Base-by-base conservation (phyloP, 495 filamentous ascomycete genomes). In the Xylaria grammica region DNA sequence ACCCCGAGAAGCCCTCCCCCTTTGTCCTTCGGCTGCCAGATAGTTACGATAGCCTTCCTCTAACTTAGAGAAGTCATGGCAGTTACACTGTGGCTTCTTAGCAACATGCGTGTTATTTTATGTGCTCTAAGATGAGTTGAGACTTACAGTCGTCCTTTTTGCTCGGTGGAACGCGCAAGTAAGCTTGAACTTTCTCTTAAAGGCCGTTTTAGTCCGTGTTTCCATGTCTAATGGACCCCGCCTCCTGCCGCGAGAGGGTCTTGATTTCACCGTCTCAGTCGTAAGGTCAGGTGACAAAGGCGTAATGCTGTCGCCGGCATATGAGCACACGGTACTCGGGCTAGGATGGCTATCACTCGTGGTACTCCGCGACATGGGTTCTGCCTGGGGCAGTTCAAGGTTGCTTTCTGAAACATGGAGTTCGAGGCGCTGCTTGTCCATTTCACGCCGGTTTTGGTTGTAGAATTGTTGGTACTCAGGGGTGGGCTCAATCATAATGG, bases 401-500 rank as follows among this genome's bases (percentile, higher is more conserved):
- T 42, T 67, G n/a, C 68, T 65, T 36, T 72, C 63, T 20, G 60
- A 51, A 22, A 70, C 56, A 62, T 72, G 67, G 19, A 55, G 57
- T 38, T 72, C 65, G 7, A 72, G 58, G 50, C 52, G 46, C 20
- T 30, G 4, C 32, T 66, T 65, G 30, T 76, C 71, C 56, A 69
- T 65, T 13, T 67, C 55, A 48, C 67, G 50, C 4, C 72, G 68
- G 36, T 68, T 74, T 10, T 71, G 60, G 56, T 78, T 75, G 54
- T 79, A 81, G 4, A 76, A 60, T 4, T 57, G 66, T 60, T 80
- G 79, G 7, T 69, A 70, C 36, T 79, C 74, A 2, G 26, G 50
- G 2, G 67, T 78, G 8, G 74, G 73, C 7, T 67, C 64, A 26
- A 74, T 68, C 46, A 72, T 46, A 36, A 74, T 67, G 48, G 62